Evolutionary conservation across 2,329 filamentous ascomycete species (phyloP).

Genomic region (Thermochaetoides dissita): DNA sequence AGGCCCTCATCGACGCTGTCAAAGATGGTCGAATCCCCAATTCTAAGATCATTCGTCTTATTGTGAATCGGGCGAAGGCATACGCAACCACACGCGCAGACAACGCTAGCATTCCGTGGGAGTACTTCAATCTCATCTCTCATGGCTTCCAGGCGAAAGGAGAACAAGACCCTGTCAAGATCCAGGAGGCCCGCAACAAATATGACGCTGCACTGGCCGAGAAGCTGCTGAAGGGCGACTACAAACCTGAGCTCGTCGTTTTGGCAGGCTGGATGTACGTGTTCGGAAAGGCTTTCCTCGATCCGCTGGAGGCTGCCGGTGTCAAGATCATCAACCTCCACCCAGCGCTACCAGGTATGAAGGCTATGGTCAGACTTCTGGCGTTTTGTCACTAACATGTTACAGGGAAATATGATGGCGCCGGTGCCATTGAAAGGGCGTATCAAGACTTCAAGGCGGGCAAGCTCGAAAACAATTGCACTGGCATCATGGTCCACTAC

Average conservation of each 20-base stretch:
- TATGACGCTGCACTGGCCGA: slow-evolving; percentile 66
- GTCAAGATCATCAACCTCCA: slow-evolving; percentile 73
- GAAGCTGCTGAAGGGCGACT: slow-evolving; percentile 38
- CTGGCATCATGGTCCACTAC: slow-evolving; percentile 83
- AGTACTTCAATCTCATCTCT: slow-evolving; percentile 68
- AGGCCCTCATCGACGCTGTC: slow-evolving; percentile 49
- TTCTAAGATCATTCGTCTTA: slow-evolving; percentile 31
- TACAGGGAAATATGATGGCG: slow-evolving; percentile 58
- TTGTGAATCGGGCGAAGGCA: slow-evolving; percentile 35
- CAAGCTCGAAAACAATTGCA: slow-evolving; percentile 51
- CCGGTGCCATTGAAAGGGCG: slow-evolving; percentile 63
- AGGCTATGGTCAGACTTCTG: not conserved
- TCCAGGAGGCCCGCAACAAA: slow-evolving; percentile 44
- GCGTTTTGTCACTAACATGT: slow-evolving; percentile 1
- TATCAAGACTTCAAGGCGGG: slow-evolving; percentile 55
- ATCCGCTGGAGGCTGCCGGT: slow-evolving; percentile 46
- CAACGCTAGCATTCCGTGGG: slow-evolving; percentile 51
- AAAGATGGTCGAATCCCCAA: slow-evolving; percentile 25
- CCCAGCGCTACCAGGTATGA: slow-evolving; percentile 52
- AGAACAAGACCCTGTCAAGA: slow-evolving; percentile 42
- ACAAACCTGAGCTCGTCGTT: slow-evolving; percentile 61
- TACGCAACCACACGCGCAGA: slow-evolving; percentile 27
- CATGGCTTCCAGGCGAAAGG: slow-evolving; percentile 48
- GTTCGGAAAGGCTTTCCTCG: slow-evolving; percentile 54
- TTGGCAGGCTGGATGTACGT: slow-evolving; percentile 85